Evolutionary conservation across 176 grass and related monocot species (phyloP).

Genomic region (Aechmea fasciata): DNA sequence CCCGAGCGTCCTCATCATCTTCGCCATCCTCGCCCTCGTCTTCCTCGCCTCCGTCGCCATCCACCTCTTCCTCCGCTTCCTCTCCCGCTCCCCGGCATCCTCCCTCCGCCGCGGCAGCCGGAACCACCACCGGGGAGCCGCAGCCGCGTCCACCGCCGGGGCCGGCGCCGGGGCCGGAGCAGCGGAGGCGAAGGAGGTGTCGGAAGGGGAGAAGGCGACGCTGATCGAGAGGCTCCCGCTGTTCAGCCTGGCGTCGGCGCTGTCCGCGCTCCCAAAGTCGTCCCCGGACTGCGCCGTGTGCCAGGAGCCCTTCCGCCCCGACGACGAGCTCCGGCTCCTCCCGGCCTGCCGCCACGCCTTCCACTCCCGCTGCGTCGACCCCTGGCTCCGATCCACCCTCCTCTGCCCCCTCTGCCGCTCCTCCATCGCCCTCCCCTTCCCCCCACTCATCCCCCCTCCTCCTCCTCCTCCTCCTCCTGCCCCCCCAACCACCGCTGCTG

Average conservation of each 20-base stretch:
- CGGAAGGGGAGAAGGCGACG: conserved; percentile 43
- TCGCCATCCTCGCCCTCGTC: conserved; percentile 54
- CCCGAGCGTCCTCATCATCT: conserved; percentile 65
- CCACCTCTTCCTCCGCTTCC: conserved; percentile 68
- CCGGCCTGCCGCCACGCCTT: conserved; percentile 87
- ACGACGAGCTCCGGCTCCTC: conserved; percentile 75
- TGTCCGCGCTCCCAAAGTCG: conserved; percentile 68
- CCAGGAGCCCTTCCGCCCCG: conserved; percentile 61
- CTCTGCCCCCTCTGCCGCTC: conserved; percentile 91
- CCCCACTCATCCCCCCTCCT: conserved; percentile 28
- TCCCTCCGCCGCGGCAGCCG: neutral
- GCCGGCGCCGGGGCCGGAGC: neutral
- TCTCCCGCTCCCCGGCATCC: conserved; percentile 19
- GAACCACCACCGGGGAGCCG: conserved; percentile 5
- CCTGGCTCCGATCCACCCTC: conserved; percentile 75
- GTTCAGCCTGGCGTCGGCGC: conserved; percentile 68
- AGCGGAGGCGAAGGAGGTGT: neutral
- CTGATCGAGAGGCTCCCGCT: conserved; percentile 78
- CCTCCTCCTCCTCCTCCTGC: conserved; percentile 8
- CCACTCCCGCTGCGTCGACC: conserved; percentile 75
- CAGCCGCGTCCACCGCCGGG: neutral
- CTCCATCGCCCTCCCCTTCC: conserved; percentile 48
- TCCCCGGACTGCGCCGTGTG: conserved; percentile 89
- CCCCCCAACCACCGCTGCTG: too few species aligned
- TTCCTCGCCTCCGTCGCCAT: conserved; percentile 58